Conservation (phyloP, 805 yeast genomes). For the Metschnikowia hibisci region DNA sequence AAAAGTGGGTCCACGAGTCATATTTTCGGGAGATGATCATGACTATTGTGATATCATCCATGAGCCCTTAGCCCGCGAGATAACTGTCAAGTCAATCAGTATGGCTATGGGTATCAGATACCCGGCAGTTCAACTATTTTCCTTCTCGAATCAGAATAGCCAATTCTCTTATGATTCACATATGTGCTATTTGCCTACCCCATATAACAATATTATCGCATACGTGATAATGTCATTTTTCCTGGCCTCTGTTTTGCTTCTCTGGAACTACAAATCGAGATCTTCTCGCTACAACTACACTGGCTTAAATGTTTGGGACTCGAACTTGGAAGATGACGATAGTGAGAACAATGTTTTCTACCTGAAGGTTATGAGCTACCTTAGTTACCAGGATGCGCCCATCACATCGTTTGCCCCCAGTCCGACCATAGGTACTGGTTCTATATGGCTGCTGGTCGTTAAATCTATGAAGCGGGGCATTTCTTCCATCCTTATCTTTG, state of each 20-base stretch:
- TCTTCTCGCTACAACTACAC: constrained; percentile 25
- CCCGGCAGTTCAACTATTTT: constrained; percentile 41
- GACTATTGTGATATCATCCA: constrained; percentile 21
- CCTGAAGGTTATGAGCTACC: constrained; percentile 28
- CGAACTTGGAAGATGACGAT: constrained; percentile 11
- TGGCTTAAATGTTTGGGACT: constrained; percentile 4
- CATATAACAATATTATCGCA: constrained; percentile 38
- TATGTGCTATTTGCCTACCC: constrained; percentile 45
- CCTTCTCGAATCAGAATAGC: constrained; percentile 16
- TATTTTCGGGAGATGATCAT: constrained; percentile 29
- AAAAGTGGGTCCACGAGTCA: constrained; percentile 18
- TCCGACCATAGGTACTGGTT: neutral
- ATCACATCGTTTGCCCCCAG: constrained; percentile 2
- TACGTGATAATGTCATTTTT: constrained; percentile 36
- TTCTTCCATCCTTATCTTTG: neutral
- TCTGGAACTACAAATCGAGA: constrained; percentile 28
- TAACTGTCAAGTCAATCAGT: constrained; percentile 37
- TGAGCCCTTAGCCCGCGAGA: constrained; percentile 24
- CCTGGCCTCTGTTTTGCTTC: constrained; percentile 26
- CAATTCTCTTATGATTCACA: constrained; percentile 30
- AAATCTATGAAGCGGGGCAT: neutral
- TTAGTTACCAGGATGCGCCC: constrained; percentile 28
- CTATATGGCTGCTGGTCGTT: neutral
- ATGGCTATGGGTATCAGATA: constrained; percentile 40
- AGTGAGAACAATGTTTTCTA: constrained; percentile 14